phyloP scores from a whole-genome alignment of 768 basidiomycete species.

The Termitomyces sp. region DNA sequence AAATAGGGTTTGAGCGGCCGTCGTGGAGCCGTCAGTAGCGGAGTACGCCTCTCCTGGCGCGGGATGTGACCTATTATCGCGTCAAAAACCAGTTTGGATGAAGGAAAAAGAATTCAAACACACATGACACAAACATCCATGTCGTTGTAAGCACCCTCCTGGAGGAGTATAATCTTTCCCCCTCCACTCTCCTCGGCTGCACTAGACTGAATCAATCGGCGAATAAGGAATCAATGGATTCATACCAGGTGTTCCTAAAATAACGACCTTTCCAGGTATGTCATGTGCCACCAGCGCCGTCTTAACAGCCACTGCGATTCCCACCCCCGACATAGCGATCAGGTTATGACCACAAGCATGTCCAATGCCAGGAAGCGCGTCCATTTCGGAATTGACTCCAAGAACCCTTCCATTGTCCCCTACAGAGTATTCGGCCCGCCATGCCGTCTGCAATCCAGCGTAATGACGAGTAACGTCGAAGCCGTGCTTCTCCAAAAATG shows the following conservation, averaged over 20 bases:
- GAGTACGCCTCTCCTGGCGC: constrained; percentile 46
- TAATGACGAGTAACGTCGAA: constrained; percentile 71
- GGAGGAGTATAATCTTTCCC: constrained; percentile 70
- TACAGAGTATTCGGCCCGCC: constrained; percentile 66
- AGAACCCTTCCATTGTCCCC: constrained; percentile 57
- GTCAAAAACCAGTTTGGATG: neutral
- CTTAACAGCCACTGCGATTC: constrained; percentile 67
- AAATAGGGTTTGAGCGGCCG: constrained; percentile 58
- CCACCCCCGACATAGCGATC: constrained; percentile 74
- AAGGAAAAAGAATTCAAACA: constrained; percentile 1
- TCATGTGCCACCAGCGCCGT: constrained; percentile 58
- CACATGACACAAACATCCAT: constrained; percentile 84
- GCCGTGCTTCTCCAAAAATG: constrained; percentile 61
- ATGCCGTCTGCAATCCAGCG: constrained; percentile 68
- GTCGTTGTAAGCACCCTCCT: constrained; percentile 70
- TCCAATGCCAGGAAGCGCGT: constrained; percentile 51
- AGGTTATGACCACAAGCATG: constrained; percentile 81
- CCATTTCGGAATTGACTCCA: constrained; percentile 81
- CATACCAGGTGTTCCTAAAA: constrained; percentile 74
- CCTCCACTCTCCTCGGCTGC: constrained; percentile 75
- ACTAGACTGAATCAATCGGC: constrained; percentile 5
- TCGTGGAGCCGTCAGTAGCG: constrained; percentile 44
- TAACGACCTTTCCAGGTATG: constrained; percentile 60
- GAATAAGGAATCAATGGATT: neutral
- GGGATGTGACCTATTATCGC: constrained; percentile 65